Evolutionary conservation across 192 early-diverging fungal species (phyloP), one percentile per base, ranked within the genome.

Genomic region (Umbelopsis isabellina): DNA sequence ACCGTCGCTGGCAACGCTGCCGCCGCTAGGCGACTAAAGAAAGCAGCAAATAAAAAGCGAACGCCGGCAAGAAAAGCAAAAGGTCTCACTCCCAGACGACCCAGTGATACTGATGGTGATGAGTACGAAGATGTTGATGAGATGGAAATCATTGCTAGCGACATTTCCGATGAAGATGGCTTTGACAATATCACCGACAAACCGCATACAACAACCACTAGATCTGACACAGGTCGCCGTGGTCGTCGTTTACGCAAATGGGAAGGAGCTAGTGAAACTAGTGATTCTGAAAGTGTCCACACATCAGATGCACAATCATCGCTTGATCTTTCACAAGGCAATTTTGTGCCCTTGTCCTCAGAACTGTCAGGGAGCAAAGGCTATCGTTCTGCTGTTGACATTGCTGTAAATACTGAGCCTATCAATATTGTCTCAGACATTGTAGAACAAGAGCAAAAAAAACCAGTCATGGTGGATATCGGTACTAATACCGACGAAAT

Each of bases 281-380:
- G 37, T 30, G 49, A 72, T 48, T 48, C 41, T 18, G 72, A 65
- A 1, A 74, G 37, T 22, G 35, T 45, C 20, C 55, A 41, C 25
- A 49, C 33, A 1, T 18, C 50, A 23, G 58, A 66, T 33, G 49
- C 23, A 46, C 61, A 64, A 30, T 22, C 37, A 15, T 53, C 35
- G 35, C 46, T n/a, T 23, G 53, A 30, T 12, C 8, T 61, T n/a
- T 44, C 52, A 2, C 66, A 22, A 69, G 44, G 22, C n/a, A 55
- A 65, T 20, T 71, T 68, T 50, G 71, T 51, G 15, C 69, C 75
- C 21, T 51, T 76, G 18, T 76, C 75, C 4, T 67, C 66, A 5
- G 75, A 76, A 66, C 18, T 76, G n/a, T 71, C 69, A 20, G 69
- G 70, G 30, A 75, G 68, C 44, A 50, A 70, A n/a, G 41, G 20